Evolutionary conservation across 2,329 filamentous ascomycete species (phyloP).

Genomic region (Botrytis porri): DNA sequence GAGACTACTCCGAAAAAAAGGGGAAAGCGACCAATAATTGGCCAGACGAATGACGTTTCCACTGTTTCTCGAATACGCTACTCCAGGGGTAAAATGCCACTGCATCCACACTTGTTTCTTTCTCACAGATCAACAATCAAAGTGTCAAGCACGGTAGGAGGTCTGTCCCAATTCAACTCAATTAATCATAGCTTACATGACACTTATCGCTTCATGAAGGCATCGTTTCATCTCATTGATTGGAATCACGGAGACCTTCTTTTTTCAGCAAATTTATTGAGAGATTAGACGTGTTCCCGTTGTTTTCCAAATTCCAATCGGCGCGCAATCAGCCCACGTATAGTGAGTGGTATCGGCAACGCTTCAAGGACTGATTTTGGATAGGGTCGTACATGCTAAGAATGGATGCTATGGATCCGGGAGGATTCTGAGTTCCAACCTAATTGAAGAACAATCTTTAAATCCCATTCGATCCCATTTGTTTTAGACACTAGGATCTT

Average conservation of each 20-base stretch:
- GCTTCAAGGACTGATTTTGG: not conserved
- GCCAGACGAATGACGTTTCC: slow-evolving; percentile 5
- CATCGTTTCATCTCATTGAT: not conserved
- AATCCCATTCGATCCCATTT: not conserved
- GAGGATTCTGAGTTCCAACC: not conserved
- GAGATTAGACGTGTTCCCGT: not conserved
- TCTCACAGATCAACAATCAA: slow-evolving; percentile 18
- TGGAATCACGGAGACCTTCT: slow-evolving; percentile 5
- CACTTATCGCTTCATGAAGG: not conserved
- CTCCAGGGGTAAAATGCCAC: slow-evolving; percentile 22
- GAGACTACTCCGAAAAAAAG: slow-evolving; percentile 5
- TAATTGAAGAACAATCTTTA: not conserved
- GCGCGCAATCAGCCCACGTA: not conserved
- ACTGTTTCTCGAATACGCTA: slow-evolving; percentile 14
- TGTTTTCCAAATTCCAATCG: not conserved
- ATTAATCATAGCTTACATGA: not conserved
- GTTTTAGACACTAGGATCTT: slow-evolving; percentile 6
- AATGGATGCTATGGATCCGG: not conserved
- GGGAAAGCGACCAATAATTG: slow-evolving; percentile 22
- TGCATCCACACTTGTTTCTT: not conserved
- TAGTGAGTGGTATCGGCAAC: not conserved
- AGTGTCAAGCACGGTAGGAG: slow-evolving; percentile 16
- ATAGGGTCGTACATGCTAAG: not conserved
- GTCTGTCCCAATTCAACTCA: not conserved
- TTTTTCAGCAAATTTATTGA: not conserved